These are phyloP conservation scores for Aspergillus phoenicis DNA, from an alignment of 2,329 filamentous ascomycete species.

Conservation along the genomic window DNA sequence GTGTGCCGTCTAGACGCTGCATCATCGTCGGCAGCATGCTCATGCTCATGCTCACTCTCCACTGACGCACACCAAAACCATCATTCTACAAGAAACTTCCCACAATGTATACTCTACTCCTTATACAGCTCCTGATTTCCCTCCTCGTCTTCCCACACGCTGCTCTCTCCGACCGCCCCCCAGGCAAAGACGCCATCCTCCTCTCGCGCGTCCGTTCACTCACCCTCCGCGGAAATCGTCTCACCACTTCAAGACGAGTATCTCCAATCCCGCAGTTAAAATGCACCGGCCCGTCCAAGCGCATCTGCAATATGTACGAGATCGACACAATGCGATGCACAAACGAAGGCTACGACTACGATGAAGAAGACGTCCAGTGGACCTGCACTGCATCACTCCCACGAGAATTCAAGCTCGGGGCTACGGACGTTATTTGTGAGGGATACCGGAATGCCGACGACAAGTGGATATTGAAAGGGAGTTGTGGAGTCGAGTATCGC, in stretches of 20 bases:
- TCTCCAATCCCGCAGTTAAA: constrained; percentile 74
- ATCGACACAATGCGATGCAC: constrained; percentile 86
- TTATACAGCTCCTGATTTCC: constrained; percentile 21
- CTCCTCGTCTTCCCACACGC: constrained; percentile 23
- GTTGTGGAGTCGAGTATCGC: constrained; percentile 89
- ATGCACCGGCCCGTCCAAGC: constrained; percentile 68
- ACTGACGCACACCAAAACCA: neutral
- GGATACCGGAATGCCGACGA: constrained; percentile 79
- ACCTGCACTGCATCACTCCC: constrained; percentile 72
- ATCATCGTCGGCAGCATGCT: neutral
- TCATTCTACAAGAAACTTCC: neutral
- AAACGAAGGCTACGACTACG: constrained; percentile 81
- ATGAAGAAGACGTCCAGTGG: constrained; percentile 83
- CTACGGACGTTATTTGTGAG: constrained; percentile 90
- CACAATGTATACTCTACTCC: constrained; percentile 25
- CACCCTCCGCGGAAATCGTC: constrained; percentile 69
- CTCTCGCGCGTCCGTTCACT: constrained; percentile 72
- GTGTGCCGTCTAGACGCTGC: neutral
- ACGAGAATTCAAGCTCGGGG: constrained; percentile 71
- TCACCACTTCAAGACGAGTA: constrained; percentile 76
- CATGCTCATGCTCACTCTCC: neutral
- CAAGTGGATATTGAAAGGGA: constrained; percentile 84
- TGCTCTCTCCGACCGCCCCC: constrained; percentile 28
- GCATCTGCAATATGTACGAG: constrained; percentile 68
- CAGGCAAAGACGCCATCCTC: constrained; percentile 55